phyloP scores from a whole-genome alignment of 1,284 basidiomycete genomes.

The Blastosporella zonata region DNA sequence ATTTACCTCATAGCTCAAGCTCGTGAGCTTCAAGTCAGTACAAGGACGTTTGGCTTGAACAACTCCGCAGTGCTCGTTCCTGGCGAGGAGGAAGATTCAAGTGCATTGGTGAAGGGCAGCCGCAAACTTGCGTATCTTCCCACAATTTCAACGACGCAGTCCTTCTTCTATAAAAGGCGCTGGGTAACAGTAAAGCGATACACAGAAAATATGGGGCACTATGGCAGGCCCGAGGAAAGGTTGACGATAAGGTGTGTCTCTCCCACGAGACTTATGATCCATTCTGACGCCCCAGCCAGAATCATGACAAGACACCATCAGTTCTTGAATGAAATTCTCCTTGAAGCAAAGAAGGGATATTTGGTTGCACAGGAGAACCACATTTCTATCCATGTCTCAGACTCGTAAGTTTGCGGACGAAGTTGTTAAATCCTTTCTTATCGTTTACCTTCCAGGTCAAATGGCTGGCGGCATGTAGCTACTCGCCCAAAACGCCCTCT shows the following conservation, averaged over 20 bases:
- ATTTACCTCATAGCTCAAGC: slow-evolving; percentile 33
- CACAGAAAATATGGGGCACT: slow-evolving; percentile 31
- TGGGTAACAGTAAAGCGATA: slow-evolving; percentile 45
- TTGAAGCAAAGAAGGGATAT: slow-evolving; percentile 56
- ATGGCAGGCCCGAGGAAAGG: slow-evolving; percentile 33
- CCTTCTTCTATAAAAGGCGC: slow-evolving; percentile 47
- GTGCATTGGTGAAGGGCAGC: slow-evolving; percentile 22
- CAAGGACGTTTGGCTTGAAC: slow-evolving; percentile 36
- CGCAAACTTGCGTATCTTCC: slow-evolving; percentile 49
- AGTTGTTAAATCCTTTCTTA: not conserved
- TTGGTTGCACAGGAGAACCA: slow-evolving; percentile 46
- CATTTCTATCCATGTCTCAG: slow-evolving; percentile 56
- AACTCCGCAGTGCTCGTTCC: slow-evolving; percentile 31
- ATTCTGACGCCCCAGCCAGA: slow-evolving; percentile 28
- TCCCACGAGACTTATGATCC: not conserved
- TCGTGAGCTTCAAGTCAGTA: slow-evolving; percentile 53
- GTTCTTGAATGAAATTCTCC: slow-evolving; percentile 48
- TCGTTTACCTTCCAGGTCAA: slow-evolving; percentile 22
- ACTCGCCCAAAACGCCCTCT: slow-evolving; percentile 62
- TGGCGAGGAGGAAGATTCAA: slow-evolving; percentile 36
- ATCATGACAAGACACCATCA: slow-evolving; percentile 49
- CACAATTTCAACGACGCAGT: slow-evolving; percentile 39
- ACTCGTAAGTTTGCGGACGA: slow-evolving; percentile 32
- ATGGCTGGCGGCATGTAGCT: slow-evolving; percentile 54
- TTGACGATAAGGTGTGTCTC: slow-evolving; percentile 32